Evolutionary conservation across 2,329 filamentous ascomycete species (phyloP).

Genomic region (Lasiodiplodia theobromae): DNA sequence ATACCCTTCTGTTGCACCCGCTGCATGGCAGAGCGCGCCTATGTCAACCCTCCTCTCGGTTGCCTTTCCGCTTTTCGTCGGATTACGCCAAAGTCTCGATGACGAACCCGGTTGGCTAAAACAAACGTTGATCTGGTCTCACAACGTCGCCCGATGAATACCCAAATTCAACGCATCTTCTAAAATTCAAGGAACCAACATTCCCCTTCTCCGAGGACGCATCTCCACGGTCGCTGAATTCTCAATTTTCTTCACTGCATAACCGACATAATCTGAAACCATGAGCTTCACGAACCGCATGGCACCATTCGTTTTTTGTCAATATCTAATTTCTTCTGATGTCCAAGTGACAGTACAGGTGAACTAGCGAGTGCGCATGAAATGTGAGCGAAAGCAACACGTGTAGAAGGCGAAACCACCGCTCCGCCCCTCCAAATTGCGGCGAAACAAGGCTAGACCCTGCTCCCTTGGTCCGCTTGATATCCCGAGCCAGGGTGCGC

Average conservation of each 20-base stretch:
- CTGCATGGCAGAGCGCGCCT: constrained; percentile 1
- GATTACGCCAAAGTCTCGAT: not conserved
- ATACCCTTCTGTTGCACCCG: not conserved
- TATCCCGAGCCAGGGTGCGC: not conserved
- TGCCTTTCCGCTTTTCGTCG: not conserved
- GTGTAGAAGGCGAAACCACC: not conserved
- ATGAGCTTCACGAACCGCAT: not conserved
- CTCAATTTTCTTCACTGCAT: not conserved
- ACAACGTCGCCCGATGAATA: not conserved
- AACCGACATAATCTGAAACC: not conserved
- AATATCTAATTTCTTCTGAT: not conserved
- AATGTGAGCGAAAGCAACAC: constrained; percentile 1
- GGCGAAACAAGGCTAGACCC: constrained; percentile 5
- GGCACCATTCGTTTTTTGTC: not conserved
- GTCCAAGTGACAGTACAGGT: not conserved
- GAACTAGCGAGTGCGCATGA: not conserved
- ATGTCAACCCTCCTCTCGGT: not conserved
- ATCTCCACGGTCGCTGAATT: constrained; percentile 1
- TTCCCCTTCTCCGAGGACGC: not conserved
- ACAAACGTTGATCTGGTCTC: not conserved
- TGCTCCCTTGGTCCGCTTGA: not conserved
- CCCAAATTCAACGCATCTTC: not conserved
- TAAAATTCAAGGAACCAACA: not conserved
- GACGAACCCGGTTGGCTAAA: not conserved
- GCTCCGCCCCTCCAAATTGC: not conserved